Evolutionary conservation across 2,329 filamentous ascomycete genomes (phyloP), one percentile per base, ranked within the genome.

Genomic region (Alternaria alternata): DNA sequence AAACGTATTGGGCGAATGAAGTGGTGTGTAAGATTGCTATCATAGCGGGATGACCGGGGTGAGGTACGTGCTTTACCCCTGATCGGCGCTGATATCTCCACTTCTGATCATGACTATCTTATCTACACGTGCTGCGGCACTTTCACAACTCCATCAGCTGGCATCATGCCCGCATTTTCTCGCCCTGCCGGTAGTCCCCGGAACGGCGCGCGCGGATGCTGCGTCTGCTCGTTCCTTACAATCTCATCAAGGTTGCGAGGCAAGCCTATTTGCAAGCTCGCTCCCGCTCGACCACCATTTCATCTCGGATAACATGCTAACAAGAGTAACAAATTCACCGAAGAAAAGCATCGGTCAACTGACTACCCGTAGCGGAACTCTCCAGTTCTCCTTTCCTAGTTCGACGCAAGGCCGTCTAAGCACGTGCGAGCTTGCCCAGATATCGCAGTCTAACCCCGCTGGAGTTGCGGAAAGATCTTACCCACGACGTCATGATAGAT

Each of bases 41-140:
- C 30, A 47, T 28, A 32, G 51, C 39, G 34, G 47, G 39, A 26
- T 39, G 49, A 39, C 41, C 24, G 20, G 32, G 28, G 2, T 49
- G 8, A 32, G 34, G 55, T 22, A 28, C 41, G 55, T 59, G 59
- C 55, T 26, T 55, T 46, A 59, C 59, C 59, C 59, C 59, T 62
- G 59, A 62, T 62, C 59, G 30, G n/a, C 59, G 6, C 38, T 14
- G 6, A 43, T 26, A 57, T 57, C 53, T 57, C 47, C 57, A 60
- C 57, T 49, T 32, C 26, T 7, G 32, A 26, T 11, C 11, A n/a
- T 26, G 16, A 16, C 47, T 51, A 56, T 60, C 53, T 60, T 60
- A 60, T 60, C 57, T 30, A 14, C 53, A 26, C 28, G 36, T 43
- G 47, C 36, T 41, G 24, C 38, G 42, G 39, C 36, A 53, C 48